Evolutionary conservation across 805 yeast species (phyloP), one percentile per base, ranked within the genome.

Genomic region (Metschnikowia chrysomelidarum): DNA sequence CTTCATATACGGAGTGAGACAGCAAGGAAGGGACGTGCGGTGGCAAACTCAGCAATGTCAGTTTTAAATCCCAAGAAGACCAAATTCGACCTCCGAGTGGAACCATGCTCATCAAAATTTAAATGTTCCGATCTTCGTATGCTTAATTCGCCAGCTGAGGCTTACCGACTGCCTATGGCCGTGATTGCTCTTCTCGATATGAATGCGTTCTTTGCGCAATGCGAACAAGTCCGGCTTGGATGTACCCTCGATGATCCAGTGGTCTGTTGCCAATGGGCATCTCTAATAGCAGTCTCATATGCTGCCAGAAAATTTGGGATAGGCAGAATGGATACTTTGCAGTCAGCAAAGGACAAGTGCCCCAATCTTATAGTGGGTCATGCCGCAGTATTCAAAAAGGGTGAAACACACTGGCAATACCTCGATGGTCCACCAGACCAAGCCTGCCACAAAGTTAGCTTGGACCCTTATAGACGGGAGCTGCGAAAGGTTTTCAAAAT

Each of bases 121-220:
- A 39, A 32, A 18, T 25, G 10, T 7, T 23, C 60, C 19, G 73
- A 83, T 43, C 54, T 84, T 3, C 40, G 59, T 7, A 73, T 68
- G 27, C 58, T 85, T 11, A 64, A 69, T 31, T 68, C 75, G 30
- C 62, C 65, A 1, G 45, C 51, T 2, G 65, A 59, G 9, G 65
- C 93, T 2, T 80, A 75, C 54, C 49, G 52, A 5, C 80, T 88
- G 41, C 87, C 91, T 2, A 63, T 91, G 8, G 70, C 96, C 0
- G 83, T 84, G 16, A 75, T 93, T 24, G 88, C 83, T 6, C 94
- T 88, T 50, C 73, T 93, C 16, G 98, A 93, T 60, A 75, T 87
- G 50, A 95, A 93, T 62, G 97, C 98, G 9, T 93, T 89, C 58
- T 93, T 85, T 60, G 96, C 98, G 0, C 98, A 93, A 54, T 93